Base-by-base conservation (phyloP, 345 rosid genomes). In the Populus euphratica region DNA sequence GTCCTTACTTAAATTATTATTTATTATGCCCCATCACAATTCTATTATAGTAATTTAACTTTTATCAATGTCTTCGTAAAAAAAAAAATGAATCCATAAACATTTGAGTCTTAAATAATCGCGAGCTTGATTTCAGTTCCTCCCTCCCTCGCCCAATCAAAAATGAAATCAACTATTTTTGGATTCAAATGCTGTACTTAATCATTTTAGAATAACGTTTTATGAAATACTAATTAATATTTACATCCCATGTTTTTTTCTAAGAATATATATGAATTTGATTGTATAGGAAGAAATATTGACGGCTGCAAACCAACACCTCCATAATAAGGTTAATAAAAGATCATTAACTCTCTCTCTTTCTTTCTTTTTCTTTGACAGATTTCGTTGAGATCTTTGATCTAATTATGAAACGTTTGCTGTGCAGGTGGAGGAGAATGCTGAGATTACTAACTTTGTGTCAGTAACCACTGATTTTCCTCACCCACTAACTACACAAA, bases 241-340 rank as follows among this genome's bases (percentile, higher is more conserved):
- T 25, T 31, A 62, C 16, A 25, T 9, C 25, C 5, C 25, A 9
- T 64, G 14, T 64, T 13, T 1, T 1, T 12, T 65, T 5, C 6
- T 64, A 1, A 64, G 38, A 27, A 3, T 31, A 13, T 27, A 64
- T n/a, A 3, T n/a, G 63, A 59, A n/a, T n/a, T 59, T 23, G 25
- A n/a, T 59, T 78, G 64, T 86, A 70, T 27, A 94, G 98, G 98
- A 94, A 82, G 94, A 90, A 74, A 78, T 90, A 65, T 82, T 94
- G 84, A 86, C 83, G 72, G 90, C 94, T 74, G 87, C 96, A 80
- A 94, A 94, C 75, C 87, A 87, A 79, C 86, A 79, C 79, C 91
- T 94, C 81, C 94, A 87, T 63, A 91, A 92, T 64, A 91, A 92
- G 97, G 98, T 94, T 85, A 64, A 20, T 20, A 78, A 9, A 67